Percentiles rank a stretch among this genome's conserved stretches.
Conservation (phyloP, 2,329 filamentous ascomycete species). For the Fusarium tjaetaba region DNA sequence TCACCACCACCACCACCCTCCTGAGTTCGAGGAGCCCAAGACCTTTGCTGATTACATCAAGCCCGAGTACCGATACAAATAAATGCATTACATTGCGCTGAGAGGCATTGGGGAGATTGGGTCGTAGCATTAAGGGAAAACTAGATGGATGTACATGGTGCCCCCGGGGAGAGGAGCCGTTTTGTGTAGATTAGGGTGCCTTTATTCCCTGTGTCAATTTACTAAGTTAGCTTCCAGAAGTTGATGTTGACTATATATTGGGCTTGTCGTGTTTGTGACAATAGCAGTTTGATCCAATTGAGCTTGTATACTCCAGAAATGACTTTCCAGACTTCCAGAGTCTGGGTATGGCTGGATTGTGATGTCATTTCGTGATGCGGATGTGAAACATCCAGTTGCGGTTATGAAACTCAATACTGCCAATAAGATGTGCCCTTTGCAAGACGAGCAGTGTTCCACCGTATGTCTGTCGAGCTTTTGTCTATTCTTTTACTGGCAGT, state of each 20-base stretch:
- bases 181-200: conserved; percentile 56
- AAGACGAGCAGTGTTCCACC: background rate
- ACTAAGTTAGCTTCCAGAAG: conserved; percentile 46
- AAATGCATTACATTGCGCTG: conserved; percentile 45
- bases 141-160: conserved; percentile 37
- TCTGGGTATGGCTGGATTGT: background rate
- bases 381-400: background rate
- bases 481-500: background rate
- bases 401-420: background rate
- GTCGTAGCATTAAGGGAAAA: conserved; percentile 41
- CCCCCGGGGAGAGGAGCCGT: conserved; percentile 38
- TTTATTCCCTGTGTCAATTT: conserved; percentile 50
- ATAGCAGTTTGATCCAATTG: background rate
- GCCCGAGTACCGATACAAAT: conserved; percentile 87
- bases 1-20: conserved; percentile 67
- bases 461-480: background rate
- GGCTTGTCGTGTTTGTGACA: background rate
- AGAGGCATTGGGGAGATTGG: conserved; percentile 17
- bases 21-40: conserved; percentile 86
- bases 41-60: conserved; percentile 96
- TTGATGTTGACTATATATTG: conserved; percentile 38
- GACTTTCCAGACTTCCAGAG: background rate
- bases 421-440: background rate
- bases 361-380: conserved; percentile 28
- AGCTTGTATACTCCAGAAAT: background rate